Evolutionary conservation across 805 yeast genomes (phyloP), one percentile per base, ranked within the genome.

Genomic region (Metschnikowia orientalis): DNA sequence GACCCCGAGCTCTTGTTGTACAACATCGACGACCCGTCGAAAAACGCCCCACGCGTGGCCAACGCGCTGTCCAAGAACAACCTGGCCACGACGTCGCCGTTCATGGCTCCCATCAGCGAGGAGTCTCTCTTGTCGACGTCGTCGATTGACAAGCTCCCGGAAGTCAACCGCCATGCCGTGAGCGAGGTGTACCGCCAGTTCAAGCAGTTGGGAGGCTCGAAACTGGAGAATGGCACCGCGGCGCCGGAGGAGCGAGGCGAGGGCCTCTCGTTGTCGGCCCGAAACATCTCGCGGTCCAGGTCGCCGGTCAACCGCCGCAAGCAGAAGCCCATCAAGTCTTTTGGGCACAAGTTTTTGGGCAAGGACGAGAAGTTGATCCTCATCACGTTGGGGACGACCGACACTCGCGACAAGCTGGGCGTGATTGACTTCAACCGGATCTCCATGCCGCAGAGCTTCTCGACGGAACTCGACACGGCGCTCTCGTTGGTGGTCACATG

Each of bases 401-500:
- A 89, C 50, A 61, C 78, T 20, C 67, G 95, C 27, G 75, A 73
- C 37, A 50, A 57, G 2, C 58, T 59, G 8, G 69, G 71, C 6
- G 84, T 90, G 0, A 71, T 89, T 8, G 75, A 78, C 28, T 68
- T 87, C 35, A 81, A 81, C 42, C 69, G 76, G 22, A 84, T 83
- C n/a, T 87, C 94, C 5, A 62, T 81, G 32, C 71, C 88, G 1
- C 81, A 80, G 48, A 79, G 80, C 3, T 83, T 80, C 38, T 71
- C 79, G n/a, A 83, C 95, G 0, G 92, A 85, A 53, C 67, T 88
- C 23, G 96, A 89, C 47, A 86, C 95, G 3, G 95, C 95, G 0
- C 70, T 89, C 23, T 81, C 95, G 1, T 63, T 89, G 26, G 77
- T 77, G 7, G 71, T 89, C 15, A 61, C 69, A 4, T 64, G 70